phyloP scores from a whole-genome alignment of 2,329 filamentous ascomycete genomes.

The Aspergillus caelatus region DNA sequence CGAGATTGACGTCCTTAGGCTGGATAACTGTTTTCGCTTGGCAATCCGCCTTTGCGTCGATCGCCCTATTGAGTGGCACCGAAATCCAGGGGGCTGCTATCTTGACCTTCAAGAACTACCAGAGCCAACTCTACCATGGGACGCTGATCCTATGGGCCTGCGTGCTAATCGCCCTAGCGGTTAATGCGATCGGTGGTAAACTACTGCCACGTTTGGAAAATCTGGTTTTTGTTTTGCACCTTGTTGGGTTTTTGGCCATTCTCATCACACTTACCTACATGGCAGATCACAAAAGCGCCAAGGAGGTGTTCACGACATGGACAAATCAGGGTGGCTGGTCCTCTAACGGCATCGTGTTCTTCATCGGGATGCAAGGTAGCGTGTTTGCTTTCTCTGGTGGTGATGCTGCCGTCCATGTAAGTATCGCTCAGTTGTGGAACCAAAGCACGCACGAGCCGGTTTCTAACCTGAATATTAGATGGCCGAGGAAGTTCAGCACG shows the following conservation, averaged over 20 bases:
- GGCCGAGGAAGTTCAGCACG: slow-evolving; percentile 45
- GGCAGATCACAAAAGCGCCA: slow-evolving; percentile 35
- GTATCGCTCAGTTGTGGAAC: slow-evolving; percentile 6
- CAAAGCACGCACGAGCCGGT: too few relatives aligned
- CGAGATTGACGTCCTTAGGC: neutral
- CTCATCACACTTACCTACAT: slow-evolving; percentile 51
- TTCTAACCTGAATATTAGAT: slow-evolving; percentile 22
- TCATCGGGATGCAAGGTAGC: slow-evolving; percentile 26
- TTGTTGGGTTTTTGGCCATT: slow-evolving; percentile 56
- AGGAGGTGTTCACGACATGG: slow-evolving; percentile 26
- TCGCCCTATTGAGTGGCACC: slow-evolving; percentile 33
- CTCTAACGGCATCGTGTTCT: slow-evolving; percentile 27
- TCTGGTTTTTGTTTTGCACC: slow-evolving; percentile 51
- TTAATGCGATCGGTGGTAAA: slow-evolving; percentile 48
- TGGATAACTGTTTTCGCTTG: slow-evolving; percentile 47
- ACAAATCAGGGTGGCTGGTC: slow-evolving; percentile 26
- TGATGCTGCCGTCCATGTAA: slow-evolving; percentile 25
- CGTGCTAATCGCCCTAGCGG: slow-evolving; percentile 41
- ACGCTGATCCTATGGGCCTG: slow-evolving; percentile 47
- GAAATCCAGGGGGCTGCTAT: slow-evolving; percentile 39
- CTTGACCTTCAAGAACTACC: slow-evolving; percentile 30
- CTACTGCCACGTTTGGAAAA: slow-evolving; percentile 53
- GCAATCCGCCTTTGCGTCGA: slow-evolving; percentile 44
- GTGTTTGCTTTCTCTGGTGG: slow-evolving; percentile 29
- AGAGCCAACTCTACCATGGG: neutral